Evolutionary conservation across 768 basidiomycete species (phyloP), one percentile per base, ranked within the genome.

Genomic region (Scleroderma bovista): DNA sequence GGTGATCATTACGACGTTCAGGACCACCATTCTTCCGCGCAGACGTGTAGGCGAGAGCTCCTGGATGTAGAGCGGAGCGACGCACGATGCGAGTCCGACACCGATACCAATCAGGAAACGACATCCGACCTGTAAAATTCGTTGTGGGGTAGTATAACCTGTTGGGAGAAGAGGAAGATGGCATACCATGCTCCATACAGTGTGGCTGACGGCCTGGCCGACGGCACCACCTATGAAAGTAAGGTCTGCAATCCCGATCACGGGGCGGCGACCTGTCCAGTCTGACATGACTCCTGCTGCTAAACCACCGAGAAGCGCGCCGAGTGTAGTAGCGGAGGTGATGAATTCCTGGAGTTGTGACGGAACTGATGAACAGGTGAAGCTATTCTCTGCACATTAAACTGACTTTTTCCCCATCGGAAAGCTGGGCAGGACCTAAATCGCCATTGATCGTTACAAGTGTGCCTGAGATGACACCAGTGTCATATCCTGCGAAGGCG

Each of bases 1-100:
- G 0, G 89, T 93, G 60, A 92, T 88, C 70, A 83, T 80, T 1
- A 89, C 85, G 17, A 89, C 86, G 62, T 91, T 91, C 47, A 90
- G 70, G 11, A 87, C 85, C 3, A 89, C 88, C 79, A 91, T 81
- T 31, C 85, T 73, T 5, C 88, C 89, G 5, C 88, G 75, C 23
- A 85, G 73, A 8, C 80, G 72, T 8, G 86, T 88, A 0, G 87
- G 88, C 0, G 87, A 81, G 19, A 91, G 75, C 64, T 92, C 89
- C 61, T 89, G 87, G 44, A 93, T 88, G 62, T 91, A 90, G 5
- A 91, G 72, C 10, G 88, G 87, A 1, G 88, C 85, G 46, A 88
- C 78, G 55, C 88, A 88, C 4, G 84, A 79, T 16, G 88, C 88
- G 1, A 87, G 67, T 2, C 87, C 86, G 2, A 89, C 86, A 16